Conservation (phyloP, 805 yeast species). For the Monosporozyma servazzii region DNA sequence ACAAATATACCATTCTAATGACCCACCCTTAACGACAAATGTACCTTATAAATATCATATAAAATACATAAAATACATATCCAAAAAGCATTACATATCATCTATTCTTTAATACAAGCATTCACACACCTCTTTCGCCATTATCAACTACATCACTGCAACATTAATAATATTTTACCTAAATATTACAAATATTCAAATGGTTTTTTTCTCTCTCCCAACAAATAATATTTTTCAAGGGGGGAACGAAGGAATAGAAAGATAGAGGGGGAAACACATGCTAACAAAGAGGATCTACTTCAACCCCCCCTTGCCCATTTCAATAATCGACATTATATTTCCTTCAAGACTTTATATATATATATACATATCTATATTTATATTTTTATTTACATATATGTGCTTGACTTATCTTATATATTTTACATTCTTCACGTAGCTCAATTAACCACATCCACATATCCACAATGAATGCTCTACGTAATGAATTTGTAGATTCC, state of each 20-base stretch:
- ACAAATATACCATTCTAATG: not conserved
- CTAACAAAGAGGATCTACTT: not conserved
- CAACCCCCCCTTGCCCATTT: too few relatives aligned
- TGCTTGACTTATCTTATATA: not conserved
- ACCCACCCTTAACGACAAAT: not conserved
- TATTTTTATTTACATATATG: too few relatives aligned
- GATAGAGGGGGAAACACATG: not conserved
- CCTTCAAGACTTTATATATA: too few relatives aligned
- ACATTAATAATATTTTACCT: too few relatives aligned
- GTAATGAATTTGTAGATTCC: slow-evolving; percentile 18
- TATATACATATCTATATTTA: too few relatives aligned
- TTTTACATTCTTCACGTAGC: too few relatives aligned
- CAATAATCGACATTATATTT: too few relatives aligned
- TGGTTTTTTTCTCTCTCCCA: too few relatives aligned
- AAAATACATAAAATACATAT: not conserved
- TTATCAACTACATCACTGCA: not conserved
- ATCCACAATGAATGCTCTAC: slow-evolving; percentile 12
- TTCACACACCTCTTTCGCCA: not conserved
- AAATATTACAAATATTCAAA: too few relatives aligned
- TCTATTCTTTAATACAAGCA: not conserved
- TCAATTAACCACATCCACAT: not conserved
- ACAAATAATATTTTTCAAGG: not conserved
- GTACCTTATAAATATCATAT: not conserved
- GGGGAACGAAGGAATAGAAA: not conserved
- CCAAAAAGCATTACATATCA: not conserved